Percentiles rank a stretch among this genome's conserved stretches.
Conservation (phyloP, 148 eudicot genomes). For the Nepenthes gracilis region DNA sequence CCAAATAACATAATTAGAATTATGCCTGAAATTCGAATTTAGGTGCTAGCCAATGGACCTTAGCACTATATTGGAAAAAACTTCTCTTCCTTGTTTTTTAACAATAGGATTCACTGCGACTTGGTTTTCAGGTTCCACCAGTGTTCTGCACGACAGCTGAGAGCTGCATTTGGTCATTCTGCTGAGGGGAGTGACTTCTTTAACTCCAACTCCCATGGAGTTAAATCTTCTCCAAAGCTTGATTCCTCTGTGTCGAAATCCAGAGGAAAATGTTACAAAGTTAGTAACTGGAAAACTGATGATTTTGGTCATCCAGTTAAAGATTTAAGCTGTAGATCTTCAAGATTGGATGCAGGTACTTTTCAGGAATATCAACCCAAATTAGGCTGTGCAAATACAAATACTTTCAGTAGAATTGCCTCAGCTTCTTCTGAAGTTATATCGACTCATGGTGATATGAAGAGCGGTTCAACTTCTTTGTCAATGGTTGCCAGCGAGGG, state of each 20-base stretch:
- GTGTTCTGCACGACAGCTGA: slow-evolving; percentile 35
- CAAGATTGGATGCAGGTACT: slow-evolving; percentile 8
- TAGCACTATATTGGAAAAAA: too few species aligned
- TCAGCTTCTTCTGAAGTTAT: slow-evolving; percentile 6
- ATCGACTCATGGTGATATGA: slow-evolving; percentile 4
- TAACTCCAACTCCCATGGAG: slow-evolving; percentile 15
- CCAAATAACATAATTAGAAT: too few species aligned
- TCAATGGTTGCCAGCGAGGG: slow-evolving; percentile 11
- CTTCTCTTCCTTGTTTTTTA: too few species aligned
- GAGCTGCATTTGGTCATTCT: slow-evolving; percentile 33
- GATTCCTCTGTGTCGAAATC: slow-evolving; percentile 52
- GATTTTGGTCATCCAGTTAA: slow-evolving; percentile 22
- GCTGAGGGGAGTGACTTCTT: slow-evolving; percentile 17
- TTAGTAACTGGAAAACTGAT: slow-evolving; percentile 15
- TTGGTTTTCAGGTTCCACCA: slow-evolving; percentile 43
- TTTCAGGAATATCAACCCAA: slow-evolving; percentile 10
- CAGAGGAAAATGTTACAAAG: slow-evolving; percentile 43
- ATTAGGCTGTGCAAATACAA: slow-evolving; percentile 7
- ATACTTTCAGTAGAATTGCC: slow-evolving; percentile 11
- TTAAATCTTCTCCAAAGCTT: slow-evolving; percentile 43
- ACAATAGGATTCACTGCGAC: too few species aligned
- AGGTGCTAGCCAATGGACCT: too few species aligned
- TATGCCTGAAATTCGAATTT: too few species aligned
- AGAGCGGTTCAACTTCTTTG: slow-evolving; percentile 13
- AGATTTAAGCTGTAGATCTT: slow-evolving; percentile 17